A percentile compares a stretch with the other conserved stretches of the same genome.
Evolutionary conservation across 768 basidiomycete species (phyloP).

Genomic region (Lactarius indigo): DNA sequence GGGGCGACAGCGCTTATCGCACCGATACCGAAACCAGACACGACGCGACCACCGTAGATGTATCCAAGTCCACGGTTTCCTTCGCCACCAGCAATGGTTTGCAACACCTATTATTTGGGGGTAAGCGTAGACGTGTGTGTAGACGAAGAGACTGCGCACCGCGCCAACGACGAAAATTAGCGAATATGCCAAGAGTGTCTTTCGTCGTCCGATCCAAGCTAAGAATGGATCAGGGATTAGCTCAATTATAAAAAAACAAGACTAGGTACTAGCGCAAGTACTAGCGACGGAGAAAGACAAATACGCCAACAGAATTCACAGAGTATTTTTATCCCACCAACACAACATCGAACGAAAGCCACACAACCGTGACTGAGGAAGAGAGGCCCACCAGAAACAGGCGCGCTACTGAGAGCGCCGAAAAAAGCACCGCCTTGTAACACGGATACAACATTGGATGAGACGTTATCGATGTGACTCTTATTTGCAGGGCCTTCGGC

Average conservation of each 20-base stretch:
- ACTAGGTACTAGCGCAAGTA: too few relatives aligned
- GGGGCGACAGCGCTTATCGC: constrained; percentile 82
- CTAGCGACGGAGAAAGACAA: background rate
- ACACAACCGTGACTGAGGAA: background rate
- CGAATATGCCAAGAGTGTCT: constrained; percentile 58
- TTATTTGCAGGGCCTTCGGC: constrained; percentile 41
- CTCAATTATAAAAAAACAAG: background rate
- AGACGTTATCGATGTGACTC: constrained; percentile 47
- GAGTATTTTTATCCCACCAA: background rate
- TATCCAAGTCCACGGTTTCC: constrained; percentile 54
- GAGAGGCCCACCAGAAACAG: constrained; percentile 53
- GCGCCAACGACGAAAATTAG: constrained; percentile 70
- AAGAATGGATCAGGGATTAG: constrained; percentile 4
- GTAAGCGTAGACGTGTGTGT: background rate
- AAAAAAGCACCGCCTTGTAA: constrained; percentile 88
- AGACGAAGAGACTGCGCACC: constrained; percentile 38
- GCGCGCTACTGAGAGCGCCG: constrained; percentile 72
- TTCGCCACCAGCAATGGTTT: constrained; percentile 59
- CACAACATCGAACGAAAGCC: background rate
- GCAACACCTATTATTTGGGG: constrained; percentile 49
- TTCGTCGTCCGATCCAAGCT: constrained; percentile 66
- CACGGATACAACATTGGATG: constrained; percentile 82
- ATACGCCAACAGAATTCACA: background rate
- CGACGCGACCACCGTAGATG: constrained; percentile 78
- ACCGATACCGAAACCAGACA: constrained; percentile 79